These are phyloP conservation scores for Macrocybe sp. DNA, from an alignment of 1,284 basidiomycete species.

Conservation along the genomic window DNA sequence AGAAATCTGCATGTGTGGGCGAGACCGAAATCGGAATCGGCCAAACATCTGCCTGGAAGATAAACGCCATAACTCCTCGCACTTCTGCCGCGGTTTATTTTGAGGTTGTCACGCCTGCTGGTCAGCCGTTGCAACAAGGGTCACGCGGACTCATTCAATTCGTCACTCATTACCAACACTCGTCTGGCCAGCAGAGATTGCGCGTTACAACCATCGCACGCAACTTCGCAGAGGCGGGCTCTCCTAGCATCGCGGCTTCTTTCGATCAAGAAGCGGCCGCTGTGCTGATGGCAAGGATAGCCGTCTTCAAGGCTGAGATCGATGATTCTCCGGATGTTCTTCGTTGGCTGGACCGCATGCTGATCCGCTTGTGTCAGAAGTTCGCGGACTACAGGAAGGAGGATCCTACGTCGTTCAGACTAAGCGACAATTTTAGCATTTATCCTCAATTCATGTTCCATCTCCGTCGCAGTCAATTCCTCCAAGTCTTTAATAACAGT, in stretches of 20 bases:
- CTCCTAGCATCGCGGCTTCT: conserved; percentile 87
- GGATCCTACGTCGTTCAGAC: conserved; percentile 91
- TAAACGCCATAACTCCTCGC: conserved; percentile 87
- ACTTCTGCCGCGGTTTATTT: conserved; percentile 96
- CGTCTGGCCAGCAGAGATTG: conserved; percentile 90
- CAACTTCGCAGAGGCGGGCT: conserved; percentile 96
- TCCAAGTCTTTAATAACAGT: conserved; percentile 99
- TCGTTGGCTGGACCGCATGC: conserved; percentile 97
- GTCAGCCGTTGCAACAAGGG: conserved; percentile 87
- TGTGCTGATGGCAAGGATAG: conserved; percentile 97
- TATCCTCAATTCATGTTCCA: conserved; percentile 99
- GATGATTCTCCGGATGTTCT: conserved; percentile 98
- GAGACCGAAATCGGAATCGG: conserved; percentile 99
- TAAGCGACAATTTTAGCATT: conserved; percentile 96
- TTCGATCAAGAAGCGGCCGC: conserved; percentile 99
- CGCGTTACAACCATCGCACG: conserved; percentile 97
- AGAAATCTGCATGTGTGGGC: conserved; percentile 95
- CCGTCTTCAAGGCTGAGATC: conserved; percentile 99
- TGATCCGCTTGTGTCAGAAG: conserved; percentile 98
- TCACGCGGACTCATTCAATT: conserved; percentile 97
- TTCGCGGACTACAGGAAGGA: conserved; percentile 99
- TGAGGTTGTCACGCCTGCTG: conserved; percentile 98
- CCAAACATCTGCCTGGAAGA: conserved; percentile 98
- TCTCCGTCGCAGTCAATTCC: conserved; percentile 92
- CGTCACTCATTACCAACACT: conserved; percentile 98